Evolutionary conservation across 306 rosid genomes (phyloP).

Genomic region (Pachyrhizus erosus): DNA sequence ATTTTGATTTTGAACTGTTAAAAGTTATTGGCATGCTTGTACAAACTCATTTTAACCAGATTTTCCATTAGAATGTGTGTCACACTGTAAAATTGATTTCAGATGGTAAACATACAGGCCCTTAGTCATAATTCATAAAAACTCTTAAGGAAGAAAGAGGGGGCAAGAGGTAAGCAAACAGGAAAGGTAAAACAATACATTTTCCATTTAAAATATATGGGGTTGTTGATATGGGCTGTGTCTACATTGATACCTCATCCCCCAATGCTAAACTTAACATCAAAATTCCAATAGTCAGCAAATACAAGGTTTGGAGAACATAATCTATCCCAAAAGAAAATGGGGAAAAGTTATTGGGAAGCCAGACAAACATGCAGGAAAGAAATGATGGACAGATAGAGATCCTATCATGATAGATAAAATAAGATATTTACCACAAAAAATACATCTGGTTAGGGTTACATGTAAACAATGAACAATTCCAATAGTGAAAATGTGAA

Average conservation of each 20-base stretch:
- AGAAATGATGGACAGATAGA: neutral
- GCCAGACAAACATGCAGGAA: neutral
- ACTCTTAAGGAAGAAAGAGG: neutral
- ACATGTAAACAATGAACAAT: neutral
- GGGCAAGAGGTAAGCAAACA: neutral
- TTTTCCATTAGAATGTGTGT: neutral
- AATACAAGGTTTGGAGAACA: neutral
- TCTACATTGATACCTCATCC: neutral
- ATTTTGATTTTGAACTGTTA: neutral
- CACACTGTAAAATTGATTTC: neutral
- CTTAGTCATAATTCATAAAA: neutral
- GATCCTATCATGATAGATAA: conserved; percentile 5
- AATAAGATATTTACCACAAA: conserved; percentile 14
- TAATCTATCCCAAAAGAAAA: neutral
- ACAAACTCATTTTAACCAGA: neutral
- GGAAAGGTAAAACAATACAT: neutral
- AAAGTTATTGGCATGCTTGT: neutral
- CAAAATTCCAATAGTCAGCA: neutral
- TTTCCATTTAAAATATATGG: too few relatives aligned
- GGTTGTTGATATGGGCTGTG: neutral
- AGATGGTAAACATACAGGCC: neutral
- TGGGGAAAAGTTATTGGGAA: neutral
- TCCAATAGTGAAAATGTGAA: neutral
- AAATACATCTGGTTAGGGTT: neutral
- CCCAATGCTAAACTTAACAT: neutral